Evolutionary conservation across 202 grass and related monocot genomes (phyloP).

Genomic region (Zoysia matrella): DNA sequence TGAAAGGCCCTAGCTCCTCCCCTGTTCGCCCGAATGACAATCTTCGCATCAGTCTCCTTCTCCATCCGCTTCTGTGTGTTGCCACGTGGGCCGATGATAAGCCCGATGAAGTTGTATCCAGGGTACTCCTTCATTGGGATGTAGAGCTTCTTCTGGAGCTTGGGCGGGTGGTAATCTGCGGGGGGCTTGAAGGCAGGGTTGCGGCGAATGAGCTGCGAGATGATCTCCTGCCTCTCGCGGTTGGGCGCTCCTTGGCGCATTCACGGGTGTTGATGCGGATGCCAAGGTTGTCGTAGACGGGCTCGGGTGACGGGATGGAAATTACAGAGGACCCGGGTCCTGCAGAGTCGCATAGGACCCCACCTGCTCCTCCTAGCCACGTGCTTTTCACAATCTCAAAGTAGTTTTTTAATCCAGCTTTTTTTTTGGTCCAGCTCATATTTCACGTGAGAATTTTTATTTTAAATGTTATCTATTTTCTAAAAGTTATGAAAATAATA

Average conservation of each 20-base stretch:
- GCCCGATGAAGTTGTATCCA: slow-evolving; percentile 44
- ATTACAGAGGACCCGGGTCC: too few relatives aligned
- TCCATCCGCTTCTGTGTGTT: slow-evolving; percentile 99
- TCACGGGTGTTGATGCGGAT: slow-evolving; percentile 96
- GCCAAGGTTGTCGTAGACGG: slow-evolving; percentile 89
- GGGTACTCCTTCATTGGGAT: slow-evolving; percentile 98
- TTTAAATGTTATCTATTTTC: too few relatives aligned
- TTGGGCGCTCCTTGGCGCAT: slow-evolving; percentile 75
- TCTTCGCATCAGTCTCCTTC: slow-evolving; percentile 96
- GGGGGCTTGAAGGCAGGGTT: slow-evolving; percentile 95
- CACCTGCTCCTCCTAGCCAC: too few relatives aligned
- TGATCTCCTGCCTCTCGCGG: slow-evolving; percentile 90
- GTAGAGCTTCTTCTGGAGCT: slow-evolving; percentile 94
- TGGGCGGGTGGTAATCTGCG: slow-evolving; percentile 85
- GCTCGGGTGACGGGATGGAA: slow-evolving; percentile 24
- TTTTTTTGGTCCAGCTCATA: too few relatives aligned
- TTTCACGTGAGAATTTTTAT: too few relatives aligned
- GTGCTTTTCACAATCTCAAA: too few relatives aligned
- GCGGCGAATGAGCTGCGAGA: slow-evolving; percentile 90
- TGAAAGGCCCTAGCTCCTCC: too few relatives aligned
- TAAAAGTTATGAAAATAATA: too few relatives aligned
- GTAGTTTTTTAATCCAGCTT: too few relatives aligned
- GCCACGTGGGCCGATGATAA: slow-evolving; percentile 68
- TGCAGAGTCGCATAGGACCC: too few relatives aligned
- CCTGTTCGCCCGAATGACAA: slow-evolving; percentile 64